These are phyloP conservation scores for Chrysoporthe puriensis DNA, from an alignment of 2,329 filamentous ascomycete species.

Conservation along the genomic window DNA sequence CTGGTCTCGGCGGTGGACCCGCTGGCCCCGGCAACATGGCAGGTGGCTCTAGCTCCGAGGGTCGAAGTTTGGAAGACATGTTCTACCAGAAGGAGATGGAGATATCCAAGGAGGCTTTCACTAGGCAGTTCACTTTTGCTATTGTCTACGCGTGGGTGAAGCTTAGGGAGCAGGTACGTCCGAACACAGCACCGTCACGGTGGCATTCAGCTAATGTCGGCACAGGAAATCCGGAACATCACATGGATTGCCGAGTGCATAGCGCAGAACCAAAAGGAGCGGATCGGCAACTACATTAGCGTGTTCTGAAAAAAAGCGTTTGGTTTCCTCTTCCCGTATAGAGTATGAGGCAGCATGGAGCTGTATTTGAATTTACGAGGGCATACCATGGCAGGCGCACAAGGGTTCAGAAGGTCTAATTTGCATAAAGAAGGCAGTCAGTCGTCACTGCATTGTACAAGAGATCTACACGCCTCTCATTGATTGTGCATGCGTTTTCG, in stretches of 20 bases:
- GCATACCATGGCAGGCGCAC: slow-evolving; percentile 37
- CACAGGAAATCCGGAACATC: slow-evolving; percentile 96
- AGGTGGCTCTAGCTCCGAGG: slow-evolving; percentile 76
- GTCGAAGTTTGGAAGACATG: slow-evolving; percentile 91
- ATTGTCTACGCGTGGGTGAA: slow-evolving; percentile 99
- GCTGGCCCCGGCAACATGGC: slow-evolving; percentile 82
- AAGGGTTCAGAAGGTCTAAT: slow-evolving; percentile 26
- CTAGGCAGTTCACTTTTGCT: slow-evolving; percentile 90
- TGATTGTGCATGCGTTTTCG: slow-evolving; percentile 36
- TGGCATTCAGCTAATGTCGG: slow-evolving; percentile 37
- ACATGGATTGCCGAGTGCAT: slow-evolving; percentile 99
- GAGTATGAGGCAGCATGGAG: slow-evolving; percentile 19
- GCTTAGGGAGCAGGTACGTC: slow-evolving; percentile 87
- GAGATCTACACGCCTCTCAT: slow-evolving; percentile 48
- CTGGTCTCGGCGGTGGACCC: slow-evolving; percentile 73
- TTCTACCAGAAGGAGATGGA: slow-evolving; percentile 99
- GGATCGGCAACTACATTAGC: slow-evolving; percentile 98
- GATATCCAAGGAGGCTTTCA: slow-evolving; percentile 92
- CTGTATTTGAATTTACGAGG: slow-evolving; percentile 21
- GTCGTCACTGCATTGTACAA: slow-evolving; percentile 50
- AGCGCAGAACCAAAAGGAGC: slow-evolving; percentile 98
- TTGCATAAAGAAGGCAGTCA: slow-evolving; percentile 25
- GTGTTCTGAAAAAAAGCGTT: slow-evolving; percentile 69
- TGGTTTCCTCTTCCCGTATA: slow-evolving; percentile 28
- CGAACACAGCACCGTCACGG: background rate